Conservation (phyloP, 495 filamentous ascomycete genomes). For the Penicillium salamii region DNA sequence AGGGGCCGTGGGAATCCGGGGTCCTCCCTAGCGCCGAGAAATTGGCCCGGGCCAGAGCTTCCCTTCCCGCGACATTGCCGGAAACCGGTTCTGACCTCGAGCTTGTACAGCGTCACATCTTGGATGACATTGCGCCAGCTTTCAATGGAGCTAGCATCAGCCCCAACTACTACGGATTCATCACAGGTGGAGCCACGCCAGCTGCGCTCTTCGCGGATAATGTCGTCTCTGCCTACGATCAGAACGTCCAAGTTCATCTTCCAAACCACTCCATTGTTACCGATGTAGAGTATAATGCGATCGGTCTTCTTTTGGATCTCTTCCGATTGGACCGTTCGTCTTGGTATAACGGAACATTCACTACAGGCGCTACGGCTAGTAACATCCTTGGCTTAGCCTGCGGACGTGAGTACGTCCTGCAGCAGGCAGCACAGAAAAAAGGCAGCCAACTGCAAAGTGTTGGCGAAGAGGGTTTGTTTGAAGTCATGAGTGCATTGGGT, state of each 20-base stretch:
- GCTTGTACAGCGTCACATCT: constrained; percentile 46
- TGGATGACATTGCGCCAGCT: constrained; percentile 61
- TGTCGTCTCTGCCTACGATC: constrained; percentile 72
- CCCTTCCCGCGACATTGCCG: constrained; percentile 39
- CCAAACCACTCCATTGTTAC: constrained; percentile 70
- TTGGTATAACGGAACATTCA: constrained; percentile 65
- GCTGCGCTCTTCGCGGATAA: constrained; percentile 83
- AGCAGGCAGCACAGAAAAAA: constrained; percentile 33
- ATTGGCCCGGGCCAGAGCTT: constrained; percentile 34
- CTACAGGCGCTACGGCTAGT: constrained; percentile 83
- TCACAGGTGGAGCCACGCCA: constrained; percentile 78
- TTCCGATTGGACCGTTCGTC: constrained; percentile 54
- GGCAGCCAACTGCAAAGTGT: constrained; percentile 47
- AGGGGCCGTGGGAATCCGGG: constrained; percentile 29
- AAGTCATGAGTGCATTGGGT: constrained; percentile 59
- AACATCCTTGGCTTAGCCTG: constrained; percentile 82
- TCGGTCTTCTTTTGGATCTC: constrained; percentile 67
- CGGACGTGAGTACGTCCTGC: constrained; percentile 66
- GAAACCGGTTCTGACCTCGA: constrained; percentile 44
- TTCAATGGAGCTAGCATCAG: constrained; percentile 62
- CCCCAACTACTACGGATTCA: constrained; percentile 80
- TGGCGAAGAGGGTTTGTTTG: constrained; percentile 66
- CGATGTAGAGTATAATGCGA: constrained; percentile 67
- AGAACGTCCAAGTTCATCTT: constrained; percentile 85
- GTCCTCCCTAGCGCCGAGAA: constrained; percentile 34